Evolutionary conservation across 208 protist species (phyloP).

Genomic region (Naegleria fowleri): DNA sequence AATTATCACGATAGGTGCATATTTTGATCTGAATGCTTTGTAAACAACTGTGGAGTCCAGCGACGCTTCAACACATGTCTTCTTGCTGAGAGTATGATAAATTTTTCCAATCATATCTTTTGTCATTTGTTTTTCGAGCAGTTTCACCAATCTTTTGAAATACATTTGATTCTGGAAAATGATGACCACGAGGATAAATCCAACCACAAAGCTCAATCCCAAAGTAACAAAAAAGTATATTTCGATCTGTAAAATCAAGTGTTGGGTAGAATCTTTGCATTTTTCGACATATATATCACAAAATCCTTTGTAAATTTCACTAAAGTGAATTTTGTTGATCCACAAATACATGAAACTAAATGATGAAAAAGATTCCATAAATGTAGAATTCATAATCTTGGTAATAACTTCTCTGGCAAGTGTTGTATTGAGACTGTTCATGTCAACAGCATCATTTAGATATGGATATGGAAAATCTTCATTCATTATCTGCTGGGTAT

Average conservation of each 20-base stretch:
- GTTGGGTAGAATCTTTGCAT: not conserved
- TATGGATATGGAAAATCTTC: not conserved
- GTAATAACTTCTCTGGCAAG: not conserved
- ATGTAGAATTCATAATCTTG: not conserved
- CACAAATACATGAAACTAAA: not conserved
- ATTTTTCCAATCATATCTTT: not conserved
- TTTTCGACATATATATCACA: not conserved
- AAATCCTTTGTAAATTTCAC: not conserved
- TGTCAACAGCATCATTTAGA: not conserved
- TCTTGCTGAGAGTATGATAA: not conserved
- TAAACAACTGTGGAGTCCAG: not conserved
- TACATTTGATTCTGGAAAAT: not conserved
- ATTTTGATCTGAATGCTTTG: not conserved
- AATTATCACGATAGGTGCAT: not conserved
- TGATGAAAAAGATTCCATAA: not conserved
- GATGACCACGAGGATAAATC: not conserved
- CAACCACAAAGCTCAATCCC: not conserved
- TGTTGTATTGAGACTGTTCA: not conserved
- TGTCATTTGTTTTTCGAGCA: not conserved
- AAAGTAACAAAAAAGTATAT: not conserved
- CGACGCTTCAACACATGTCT: not conserved
- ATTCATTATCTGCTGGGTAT: not conserved
- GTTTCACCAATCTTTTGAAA: not conserved
- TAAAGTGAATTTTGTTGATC: not conserved
- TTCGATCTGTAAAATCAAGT: not conserved